Conservation (phyloP, 305 asterid genomes). For the Plantago coronopus region DNA sequence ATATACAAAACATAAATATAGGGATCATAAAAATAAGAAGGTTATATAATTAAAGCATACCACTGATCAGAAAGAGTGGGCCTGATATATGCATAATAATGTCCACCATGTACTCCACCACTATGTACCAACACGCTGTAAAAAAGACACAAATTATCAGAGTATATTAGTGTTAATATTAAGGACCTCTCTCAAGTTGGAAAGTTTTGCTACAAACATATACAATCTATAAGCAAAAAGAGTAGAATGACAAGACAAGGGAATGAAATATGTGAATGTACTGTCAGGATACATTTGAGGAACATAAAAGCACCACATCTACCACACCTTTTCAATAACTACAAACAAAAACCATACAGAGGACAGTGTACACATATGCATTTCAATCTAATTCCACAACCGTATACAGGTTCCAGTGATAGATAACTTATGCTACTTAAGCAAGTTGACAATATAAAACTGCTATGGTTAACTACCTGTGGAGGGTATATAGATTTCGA, state of each 20-base stretch:
- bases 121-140: conserved; percentile 82
- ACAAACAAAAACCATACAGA: too few species aligned
- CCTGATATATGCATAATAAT: conserved; percentile 78
- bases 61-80: conserved; percentile 84
- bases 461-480: conserved; percentile 45
- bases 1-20: conserved; percentile 9
- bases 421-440: neutral
- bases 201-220: neutral
- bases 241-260: neutral
- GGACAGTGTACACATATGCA: neutral
- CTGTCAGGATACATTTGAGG: neutral
- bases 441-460: neutral
- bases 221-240: neutral
- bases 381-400: neutral
- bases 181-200: neutral
- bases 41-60: conserved; percentile 36
- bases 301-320: neutral
- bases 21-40: neutral
- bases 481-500: conserved; percentile 80
- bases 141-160: conserved; percentile 10
- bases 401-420: neutral
- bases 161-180: neutral
- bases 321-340: too few species aligned
- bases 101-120: conserved; percentile 93
- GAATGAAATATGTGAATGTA: neutral